phyloP scores from a whole-genome alignment of 2,329 filamentous ascomycete genomes.

The Cladosporium sp. region DNA sequence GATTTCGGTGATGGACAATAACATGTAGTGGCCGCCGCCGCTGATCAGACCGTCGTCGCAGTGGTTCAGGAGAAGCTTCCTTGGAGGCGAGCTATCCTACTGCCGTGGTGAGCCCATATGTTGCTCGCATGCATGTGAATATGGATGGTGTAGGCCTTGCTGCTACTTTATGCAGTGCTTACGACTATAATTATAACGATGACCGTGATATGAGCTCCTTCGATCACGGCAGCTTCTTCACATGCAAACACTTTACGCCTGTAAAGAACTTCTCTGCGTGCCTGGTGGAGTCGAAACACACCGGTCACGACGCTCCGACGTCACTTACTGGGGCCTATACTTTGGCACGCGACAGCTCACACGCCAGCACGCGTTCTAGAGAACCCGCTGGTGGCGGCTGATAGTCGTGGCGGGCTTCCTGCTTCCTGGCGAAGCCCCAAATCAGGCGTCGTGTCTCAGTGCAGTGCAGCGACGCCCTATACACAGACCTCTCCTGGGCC shows the following conservation, averaged over 20 bases:
- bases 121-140: not conserved
- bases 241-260: slow-evolving; percentile 28
- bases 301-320: slow-evolving; percentile 12
- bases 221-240: slow-evolving; percentile 29
- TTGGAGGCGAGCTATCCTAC: not conserved
- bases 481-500: slow-evolving; percentile 21
- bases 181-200: not conserved
- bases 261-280: slow-evolving; percentile 19
- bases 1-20: not conserved
- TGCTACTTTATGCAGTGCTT: not conserved
- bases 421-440: slow-evolving; percentile 7
- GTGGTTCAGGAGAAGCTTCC: slow-evolving; percentile 14
- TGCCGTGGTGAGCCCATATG: not conserved
- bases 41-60: slow-evolving; percentile 8
- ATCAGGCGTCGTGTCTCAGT: slow-evolving; percentile 18
- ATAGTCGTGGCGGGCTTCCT: slow-evolving; percentile 18
- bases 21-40: not conserved
- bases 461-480: slow-evolving; percentile 10
- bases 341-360: slow-evolving; percentile 20
- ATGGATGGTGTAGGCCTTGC: not conserved
- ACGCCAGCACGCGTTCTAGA: slow-evolving; percentile 16
- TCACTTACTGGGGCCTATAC: slow-evolving; percentile 5
- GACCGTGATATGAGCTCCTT: slow-evolving; percentile 24
- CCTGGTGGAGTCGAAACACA: slow-evolving; percentile 12
- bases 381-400: slow-evolving; percentile 10